Conservation (phyloP, 1,284 basidiomycete species). For the Inonotus obliquus region DNA sequence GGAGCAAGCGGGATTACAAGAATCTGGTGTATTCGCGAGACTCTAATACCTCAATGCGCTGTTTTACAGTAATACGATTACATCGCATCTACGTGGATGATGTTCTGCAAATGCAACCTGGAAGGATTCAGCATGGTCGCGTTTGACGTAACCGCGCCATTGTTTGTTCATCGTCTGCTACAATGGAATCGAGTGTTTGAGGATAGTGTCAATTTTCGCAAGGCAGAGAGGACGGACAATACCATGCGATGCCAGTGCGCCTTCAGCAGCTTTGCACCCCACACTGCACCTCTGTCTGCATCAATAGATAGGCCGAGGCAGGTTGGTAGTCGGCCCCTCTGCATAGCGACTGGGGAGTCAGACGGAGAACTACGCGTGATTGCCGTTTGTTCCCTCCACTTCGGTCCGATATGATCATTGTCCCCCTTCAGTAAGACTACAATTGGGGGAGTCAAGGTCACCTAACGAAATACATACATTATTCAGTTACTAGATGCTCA, state of each 20-base stretch:
- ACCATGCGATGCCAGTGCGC: background rate
- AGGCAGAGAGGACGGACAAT: background rate
- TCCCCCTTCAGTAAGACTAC: no score
- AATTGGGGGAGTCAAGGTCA: no score
- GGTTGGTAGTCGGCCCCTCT: background rate
- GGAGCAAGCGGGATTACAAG: background rate
- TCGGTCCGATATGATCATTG: background rate
- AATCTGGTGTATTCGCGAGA: constrained; percentile 1
- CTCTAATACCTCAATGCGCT: background rate
- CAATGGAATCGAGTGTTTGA: background rate
- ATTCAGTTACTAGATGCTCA: no score
- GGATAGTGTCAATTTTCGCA: background rate
- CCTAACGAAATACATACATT: no score
- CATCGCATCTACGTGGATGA: background rate
- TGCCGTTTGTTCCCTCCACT: background rate
- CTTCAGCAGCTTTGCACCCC: background rate
- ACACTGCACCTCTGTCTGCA: background rate
- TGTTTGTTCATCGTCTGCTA: background rate
- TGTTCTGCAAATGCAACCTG: no score
- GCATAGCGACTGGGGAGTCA: background rate
- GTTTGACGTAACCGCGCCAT: no score
- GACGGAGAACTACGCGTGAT: background rate
- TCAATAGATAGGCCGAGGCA: background rate
- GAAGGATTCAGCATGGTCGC: no score
- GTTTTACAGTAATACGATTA: background rate